Conservation (phyloP, 1,284 basidiomycete genomes). For the Ceratobasidium sp. region DNA sequence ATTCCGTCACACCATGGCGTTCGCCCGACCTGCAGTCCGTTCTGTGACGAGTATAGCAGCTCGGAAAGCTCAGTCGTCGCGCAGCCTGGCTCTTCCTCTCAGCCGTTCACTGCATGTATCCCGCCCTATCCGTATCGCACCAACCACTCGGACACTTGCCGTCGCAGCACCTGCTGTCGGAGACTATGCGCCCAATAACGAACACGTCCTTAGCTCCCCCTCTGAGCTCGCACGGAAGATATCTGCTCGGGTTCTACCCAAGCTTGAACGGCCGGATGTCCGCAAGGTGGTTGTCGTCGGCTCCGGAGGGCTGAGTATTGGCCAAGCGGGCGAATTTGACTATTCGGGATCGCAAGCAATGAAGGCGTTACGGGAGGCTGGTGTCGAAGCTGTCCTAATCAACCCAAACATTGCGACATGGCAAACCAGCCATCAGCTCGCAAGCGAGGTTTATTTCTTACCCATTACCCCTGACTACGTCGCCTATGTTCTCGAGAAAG, state of each 20-base stretch:
- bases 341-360: constrained; percentile 99
- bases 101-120: constrained; percentile 33
- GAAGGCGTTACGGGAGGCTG: constrained; percentile 96
- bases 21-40: constrained; percentile 35
- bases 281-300: constrained; percentile 97
- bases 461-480: constrained; percentile 98
- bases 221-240: constrained; percentile 91
- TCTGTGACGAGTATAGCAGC: constrained; percentile 4
- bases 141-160: constrained; percentile 53
- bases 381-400: constrained; percentile 93
- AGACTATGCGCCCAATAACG: constrained; percentile 67
- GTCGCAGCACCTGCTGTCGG: constrained; percentile 83
- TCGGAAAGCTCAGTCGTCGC: not conserved
- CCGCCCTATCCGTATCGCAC: constrained; percentile 25
- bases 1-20: constrained; percentile 15
- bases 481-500: constrained; percentile 98
- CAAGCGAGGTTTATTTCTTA: constrained; percentile 96
- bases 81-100: constrained; percentile 13
- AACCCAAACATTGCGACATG: constrained; percentile 98
- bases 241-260: constrained; percentile 89
- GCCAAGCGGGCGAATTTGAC: constrained; percentile 99
- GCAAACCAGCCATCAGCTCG: constrained; percentile 96
- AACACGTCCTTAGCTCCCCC: constrained; percentile 85
- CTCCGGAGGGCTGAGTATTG: constrained; percentile 94
- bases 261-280: constrained; percentile 86